Evolutionary conservation across 495 filamentous ascomycete species (phyloP), one percentile per base, ranked within the genome.

Genomic region (Aspergillus nidulans): DNA sequence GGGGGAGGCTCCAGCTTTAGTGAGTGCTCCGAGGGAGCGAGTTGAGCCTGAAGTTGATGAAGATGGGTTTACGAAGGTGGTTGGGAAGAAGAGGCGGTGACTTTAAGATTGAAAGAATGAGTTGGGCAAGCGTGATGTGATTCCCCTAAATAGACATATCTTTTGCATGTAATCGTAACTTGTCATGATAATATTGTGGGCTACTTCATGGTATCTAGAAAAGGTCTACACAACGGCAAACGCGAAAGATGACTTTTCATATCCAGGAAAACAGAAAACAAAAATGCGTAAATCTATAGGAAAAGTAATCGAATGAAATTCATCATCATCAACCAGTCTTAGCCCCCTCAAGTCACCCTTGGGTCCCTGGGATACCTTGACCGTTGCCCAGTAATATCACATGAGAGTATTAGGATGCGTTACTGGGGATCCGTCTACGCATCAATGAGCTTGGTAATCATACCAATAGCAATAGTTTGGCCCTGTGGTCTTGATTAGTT

Each of bases 401-500:
- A 20, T 24, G 16, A 19, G 21, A 47, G 44, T 40, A n/a, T 49
- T 18, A 13, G 23, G 19, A 52, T 25, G 38, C 36, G 38, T 43
- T 43, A 47, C 38, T n/a, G 12, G 12, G 18, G 36, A 36, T 20
- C 48, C 34, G 23, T 52, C 21, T 10, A 53, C 13, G 74, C 68
- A 13, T 68, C 71, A 65, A 86, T 81, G 25, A 96, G 80, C 77
- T 90, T 96, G 45, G 86, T 95, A 68, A 96, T 91, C 81, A 96
- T 96, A 68, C 91, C 91, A 70, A 96, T 96, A 39, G 91, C 91
- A 72, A 96, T 91, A 4, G 91, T 96, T 89, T 96, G 90, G 51
- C 91, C 91, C 89, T 91, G 16, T 46, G 47, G 39, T 39, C 45
- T 54, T 13, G 46, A 56, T 62, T 60, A 30, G 28, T 34, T 61